Percentiles rank a stretch among this genome's conserved stretches.
Conservation (phyloP, 139 green algal species). For the Raphidocelis subcapitata region DNA sequence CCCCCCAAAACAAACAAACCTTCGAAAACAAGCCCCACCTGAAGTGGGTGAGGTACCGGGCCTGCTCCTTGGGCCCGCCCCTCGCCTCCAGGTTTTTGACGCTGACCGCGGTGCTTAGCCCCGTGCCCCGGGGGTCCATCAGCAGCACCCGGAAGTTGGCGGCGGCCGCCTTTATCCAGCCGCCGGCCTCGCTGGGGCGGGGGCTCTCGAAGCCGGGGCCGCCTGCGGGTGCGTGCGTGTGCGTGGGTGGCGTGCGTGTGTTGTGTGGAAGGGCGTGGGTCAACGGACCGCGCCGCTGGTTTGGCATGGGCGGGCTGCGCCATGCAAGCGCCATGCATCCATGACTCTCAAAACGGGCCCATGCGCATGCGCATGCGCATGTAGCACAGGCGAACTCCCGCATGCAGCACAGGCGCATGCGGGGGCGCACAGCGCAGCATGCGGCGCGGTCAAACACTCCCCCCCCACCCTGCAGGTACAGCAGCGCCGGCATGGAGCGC, state of each 20-base stretch:
- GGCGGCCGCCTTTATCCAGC: conserved; percentile 80
- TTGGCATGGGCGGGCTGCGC: no score
- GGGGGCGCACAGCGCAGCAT: neutral
- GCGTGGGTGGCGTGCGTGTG: neutral
- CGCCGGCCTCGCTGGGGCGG: conserved; percentile 58
- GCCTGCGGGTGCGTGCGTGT: conserved; percentile 39
- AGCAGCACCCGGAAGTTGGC: conserved; percentile 80
- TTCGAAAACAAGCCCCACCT: no score
- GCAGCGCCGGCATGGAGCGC: conserved; percentile 62
- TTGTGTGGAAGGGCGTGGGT: neutral
- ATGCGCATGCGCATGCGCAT: no score
- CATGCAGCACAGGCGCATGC: neutral
- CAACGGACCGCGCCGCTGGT: neutral
- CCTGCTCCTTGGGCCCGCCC: conserved; percentile 67
- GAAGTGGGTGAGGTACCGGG: conserved; percentile 70
- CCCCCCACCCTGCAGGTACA: conserved; percentile 81
- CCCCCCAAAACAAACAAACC: no score
- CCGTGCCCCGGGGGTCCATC: conserved; percentile 80
- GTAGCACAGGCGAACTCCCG: no score
- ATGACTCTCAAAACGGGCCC: no score
- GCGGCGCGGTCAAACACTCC: neutral
- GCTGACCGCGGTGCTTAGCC: conserved; percentile 62
- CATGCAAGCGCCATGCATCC: no score
- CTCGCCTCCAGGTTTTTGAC: conserved; percentile 46
- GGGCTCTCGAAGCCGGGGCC: conserved; percentile 86